Base-by-base conservation (phyloP, 2,329 filamentous ascomycete genomes). In the Fusarium cyanostomum region DNA sequence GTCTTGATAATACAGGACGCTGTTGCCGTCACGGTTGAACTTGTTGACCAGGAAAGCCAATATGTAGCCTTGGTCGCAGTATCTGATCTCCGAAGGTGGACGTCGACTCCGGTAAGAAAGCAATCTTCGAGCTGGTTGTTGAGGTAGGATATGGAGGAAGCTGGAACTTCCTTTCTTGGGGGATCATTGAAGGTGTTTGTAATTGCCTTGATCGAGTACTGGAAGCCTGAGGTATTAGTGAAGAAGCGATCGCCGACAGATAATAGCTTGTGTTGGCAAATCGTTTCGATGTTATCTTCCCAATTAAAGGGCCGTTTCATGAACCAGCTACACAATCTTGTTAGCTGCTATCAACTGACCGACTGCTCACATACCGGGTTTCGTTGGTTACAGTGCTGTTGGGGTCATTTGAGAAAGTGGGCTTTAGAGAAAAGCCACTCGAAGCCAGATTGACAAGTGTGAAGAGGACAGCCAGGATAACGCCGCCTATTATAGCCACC, bases 191-290 rank as follows among this genome's bases (percentile, higher is more conserved):
- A 13, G 2, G 21, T 11, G 13, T 16, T 24, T 0, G 26, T 37
- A 2, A 64, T 59, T 3, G 51, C 41, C n/a, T 60, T 59, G 35
- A 64, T 26, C 7, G 53, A 43, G 9, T 64, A 64, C 24, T 56
- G 38, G 2, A 64, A 43, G 0, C 59, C 56, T 1, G 53, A 43
- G 1, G 31, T 52, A 0, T 42, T 56, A 0, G 61, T 56, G 24
- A 63, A 64, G 39, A 63, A 37, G 2, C 61, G 51, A 37, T 64
- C 59, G 4, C 61, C 61, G 3, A 64, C 61, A 1, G 59, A 52
- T 1, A 64, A 2, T 9, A 64, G 46, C 10, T 55, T 60, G 0
- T 59, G 46, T 8, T 64, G 51, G 1, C 61, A 64, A 33, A 50
- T 59, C 9, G 34, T 28, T 3, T 49, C 48, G 1, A 64, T 21